phyloP scores from a whole-genome alignment of 1,139 yeast genomes.

The Casaregolazyma suthepensis region DNA sequence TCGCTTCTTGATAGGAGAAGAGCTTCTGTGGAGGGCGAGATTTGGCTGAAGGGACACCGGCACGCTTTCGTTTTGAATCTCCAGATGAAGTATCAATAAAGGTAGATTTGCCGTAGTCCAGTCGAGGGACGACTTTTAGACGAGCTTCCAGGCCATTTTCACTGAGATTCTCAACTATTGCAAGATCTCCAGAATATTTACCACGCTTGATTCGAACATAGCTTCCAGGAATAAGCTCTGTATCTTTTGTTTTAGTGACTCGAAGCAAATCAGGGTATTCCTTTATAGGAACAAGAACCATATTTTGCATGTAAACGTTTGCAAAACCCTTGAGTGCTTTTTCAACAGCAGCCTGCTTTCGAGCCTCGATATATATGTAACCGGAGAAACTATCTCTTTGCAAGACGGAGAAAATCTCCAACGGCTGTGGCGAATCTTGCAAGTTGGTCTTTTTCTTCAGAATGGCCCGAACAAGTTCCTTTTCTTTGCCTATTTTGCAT shows the following conservation, averaged over 20 bases:
- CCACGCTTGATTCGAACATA: conserved; percentile 90
- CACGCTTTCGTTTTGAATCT: conserved; percentile 44
- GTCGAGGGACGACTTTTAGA: conserved; percentile 84
- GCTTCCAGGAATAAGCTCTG: conserved; percentile 83
- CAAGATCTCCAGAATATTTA: conserved; percentile 86
- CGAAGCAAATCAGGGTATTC: conserved; percentile 91
- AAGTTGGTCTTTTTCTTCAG: conserved; percentile 71
- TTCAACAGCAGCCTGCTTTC: conserved; percentile 86
- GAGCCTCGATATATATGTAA: conserved; percentile 89
- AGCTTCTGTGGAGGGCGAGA: conserved; percentile 78
- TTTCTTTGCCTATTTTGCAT: conserved; percentile 89
- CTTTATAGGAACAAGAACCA: conserved; percentile 86
- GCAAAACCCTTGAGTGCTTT: conserved; percentile 85
- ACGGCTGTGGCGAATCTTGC: conserved; percentile 54
- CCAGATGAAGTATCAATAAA: conserved; percentile 54
- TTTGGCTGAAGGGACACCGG: conserved; percentile 44
- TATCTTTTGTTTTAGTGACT: conserved; percentile 83
- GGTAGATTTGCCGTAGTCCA: conserved; percentile 76
- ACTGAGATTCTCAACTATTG: conserved; percentile 85
- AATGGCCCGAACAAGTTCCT: conserved; percentile 78
- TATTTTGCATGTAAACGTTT: conserved; percentile 62
- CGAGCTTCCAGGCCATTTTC: conserved; percentile 94
- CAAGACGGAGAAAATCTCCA: conserved; percentile 82
- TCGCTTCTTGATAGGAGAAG: conserved; percentile 57
- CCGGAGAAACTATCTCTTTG: conserved; percentile 93